phyloP scores from a whole-genome alignment of 1,284 basidiomycete genomes.

The Anthracocystis walkeri region DNA sequence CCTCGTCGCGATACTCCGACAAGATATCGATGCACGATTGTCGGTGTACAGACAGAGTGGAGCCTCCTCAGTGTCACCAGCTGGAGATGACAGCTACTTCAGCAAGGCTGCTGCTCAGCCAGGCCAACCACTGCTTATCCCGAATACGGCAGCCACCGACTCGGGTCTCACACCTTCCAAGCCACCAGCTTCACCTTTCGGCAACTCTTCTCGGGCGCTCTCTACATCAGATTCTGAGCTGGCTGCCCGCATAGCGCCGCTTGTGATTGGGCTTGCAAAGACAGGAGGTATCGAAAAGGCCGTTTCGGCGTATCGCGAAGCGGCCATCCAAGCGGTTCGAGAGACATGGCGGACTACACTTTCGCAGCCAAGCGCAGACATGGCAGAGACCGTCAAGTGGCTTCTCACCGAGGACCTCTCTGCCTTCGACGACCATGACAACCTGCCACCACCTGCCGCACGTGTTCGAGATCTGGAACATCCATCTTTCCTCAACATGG shows the following conservation, averaged over 20 bases:
- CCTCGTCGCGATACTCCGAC: slow-evolving; percentile 78
- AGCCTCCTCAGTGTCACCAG: slow-evolving; percentile 1
- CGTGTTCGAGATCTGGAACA: slow-evolving; percentile 78
- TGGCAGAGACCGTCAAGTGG: slow-evolving; percentile 64
- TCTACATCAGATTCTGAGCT: slow-evolving; percentile 64
- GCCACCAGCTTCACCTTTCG: slow-evolving; percentile 28
- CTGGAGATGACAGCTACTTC: slow-evolving; percentile 18
- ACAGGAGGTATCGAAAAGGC: slow-evolving; percentile 81
- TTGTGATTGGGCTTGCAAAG: slow-evolving; percentile 80
- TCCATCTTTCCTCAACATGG: slow-evolving; percentile 77
- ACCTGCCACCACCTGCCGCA: slow-evolving; percentile 27
- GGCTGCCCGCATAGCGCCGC: slow-evolving; percentile 77
- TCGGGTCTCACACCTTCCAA: slow-evolving; percentile 20
- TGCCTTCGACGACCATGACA: slow-evolving; percentile 34
- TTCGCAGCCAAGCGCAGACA: slow-evolving; percentile 14
- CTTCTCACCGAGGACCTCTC: slow-evolving; percentile 33
- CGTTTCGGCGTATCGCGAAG: slow-evolving; percentile 80
- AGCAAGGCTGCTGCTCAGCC: neutral
- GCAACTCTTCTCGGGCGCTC: slow-evolving; percentile 20
- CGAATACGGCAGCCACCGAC: slow-evolving; percentile 4
- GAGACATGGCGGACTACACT: slow-evolving; percentile 70
- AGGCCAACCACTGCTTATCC: neutral
- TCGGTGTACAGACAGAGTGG: slow-evolving; percentile 8
- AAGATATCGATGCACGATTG: slow-evolving; percentile 74
- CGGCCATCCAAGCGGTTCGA: slow-evolving; percentile 78